Evolutionary conservation across 139 green algal genomes (phyloP).

Genomic region (Picochlorum costavermella): DNA sequence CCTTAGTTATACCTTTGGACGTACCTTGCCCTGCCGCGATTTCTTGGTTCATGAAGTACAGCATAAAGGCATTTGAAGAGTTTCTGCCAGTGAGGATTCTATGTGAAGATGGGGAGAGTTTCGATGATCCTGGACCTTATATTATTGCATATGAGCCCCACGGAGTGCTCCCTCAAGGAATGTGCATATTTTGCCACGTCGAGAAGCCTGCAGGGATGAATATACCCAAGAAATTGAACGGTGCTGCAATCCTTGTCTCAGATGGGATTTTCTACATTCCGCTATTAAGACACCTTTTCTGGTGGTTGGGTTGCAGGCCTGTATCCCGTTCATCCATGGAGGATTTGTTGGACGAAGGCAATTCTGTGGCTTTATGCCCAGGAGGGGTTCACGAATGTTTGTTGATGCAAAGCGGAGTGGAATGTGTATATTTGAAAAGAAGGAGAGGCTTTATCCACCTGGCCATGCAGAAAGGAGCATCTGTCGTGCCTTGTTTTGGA

Average conservation of each 20-base stretch:
- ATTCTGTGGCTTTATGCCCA: constrained; percentile 34
- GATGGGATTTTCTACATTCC: constrained; percentile 11
- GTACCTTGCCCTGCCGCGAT: too few relatives aligned
- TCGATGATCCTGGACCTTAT: neutral
- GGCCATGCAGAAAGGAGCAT: constrained; percentile 50
- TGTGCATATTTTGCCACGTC: constrained; percentile 12
- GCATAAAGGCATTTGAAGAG: neutral
- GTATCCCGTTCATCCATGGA: neutral
- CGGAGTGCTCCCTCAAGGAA: constrained; percentile 27
- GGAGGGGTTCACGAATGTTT: constrained; percentile 60
- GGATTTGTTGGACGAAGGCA: constrained; percentile 14
- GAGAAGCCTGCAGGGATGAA: neutral
- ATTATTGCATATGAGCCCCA: constrained; percentile 33
- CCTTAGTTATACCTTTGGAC: too few relatives aligned
- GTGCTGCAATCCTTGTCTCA: constrained; percentile 22
- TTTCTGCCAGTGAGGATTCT: neutral
- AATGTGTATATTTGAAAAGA: constrained; percentile 56
- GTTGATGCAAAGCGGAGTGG: constrained; percentile 50
- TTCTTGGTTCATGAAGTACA: too few relatives aligned
- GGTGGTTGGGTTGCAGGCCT: constrained; percentile 25
- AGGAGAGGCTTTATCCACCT: constrained; percentile 68
- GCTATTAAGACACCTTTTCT: constrained; percentile 20
- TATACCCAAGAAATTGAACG: neutral
- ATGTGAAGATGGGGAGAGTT: neutral
- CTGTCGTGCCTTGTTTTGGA: constrained; percentile 72